Percentiles rank a stretch among this genome's conserved stretches.
phyloP scores from a whole-genome alignment of 1,284 basidiomycete species.

The Austropuccinia psidii region DNA sequence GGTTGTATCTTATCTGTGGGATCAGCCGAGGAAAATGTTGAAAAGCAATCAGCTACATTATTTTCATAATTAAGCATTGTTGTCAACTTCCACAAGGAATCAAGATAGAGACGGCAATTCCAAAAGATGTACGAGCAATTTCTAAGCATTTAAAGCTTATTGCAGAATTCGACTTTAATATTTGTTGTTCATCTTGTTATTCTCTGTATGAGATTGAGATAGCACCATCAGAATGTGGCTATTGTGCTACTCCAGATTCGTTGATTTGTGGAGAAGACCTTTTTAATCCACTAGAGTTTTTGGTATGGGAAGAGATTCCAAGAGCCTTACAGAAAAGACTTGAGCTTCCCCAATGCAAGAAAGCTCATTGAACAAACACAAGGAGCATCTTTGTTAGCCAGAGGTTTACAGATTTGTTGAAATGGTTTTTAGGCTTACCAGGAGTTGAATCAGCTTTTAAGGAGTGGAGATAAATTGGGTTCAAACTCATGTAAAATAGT shows the following conservation, averaged over 20 bases:
- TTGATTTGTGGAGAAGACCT: neutral
- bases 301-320: neutral
- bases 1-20: neutral
- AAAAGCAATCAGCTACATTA: neutral
- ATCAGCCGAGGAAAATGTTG: neutral
- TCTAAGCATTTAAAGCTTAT: neutral
- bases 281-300: neutral
- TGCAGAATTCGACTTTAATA: neutral
- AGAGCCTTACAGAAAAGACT: neutral
- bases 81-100: neutral
- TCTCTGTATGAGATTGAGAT: neutral
- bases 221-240: neutral
- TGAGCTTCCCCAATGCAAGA: neutral
- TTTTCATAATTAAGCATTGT: neutral
- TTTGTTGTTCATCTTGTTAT: neutral
- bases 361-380: neutral
- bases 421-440: neutral
- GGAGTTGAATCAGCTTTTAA: constrained; percentile 1
- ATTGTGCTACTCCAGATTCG: neutral
- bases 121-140: neutral
- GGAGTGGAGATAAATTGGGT: no score
- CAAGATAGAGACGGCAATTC: no score
- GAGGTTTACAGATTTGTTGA: neutral
- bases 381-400: neutral
- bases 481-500: no score